These are phyloP conservation scores for Trichosphaerium sp. DNA, from an alignment of 78 protist genomes.

Conservation along the genomic window DNA sequence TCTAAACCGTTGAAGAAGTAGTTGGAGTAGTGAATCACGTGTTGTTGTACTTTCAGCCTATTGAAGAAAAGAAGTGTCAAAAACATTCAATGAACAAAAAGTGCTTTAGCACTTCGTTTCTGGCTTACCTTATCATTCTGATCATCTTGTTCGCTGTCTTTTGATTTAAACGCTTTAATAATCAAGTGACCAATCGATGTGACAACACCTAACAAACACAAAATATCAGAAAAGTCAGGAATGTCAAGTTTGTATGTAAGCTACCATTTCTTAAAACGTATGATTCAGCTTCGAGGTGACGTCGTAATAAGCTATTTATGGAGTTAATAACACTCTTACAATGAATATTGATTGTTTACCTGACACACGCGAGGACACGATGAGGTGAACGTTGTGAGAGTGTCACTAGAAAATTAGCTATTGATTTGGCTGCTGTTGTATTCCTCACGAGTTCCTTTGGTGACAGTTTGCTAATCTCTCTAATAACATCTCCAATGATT, in stretches of 20 bases:
- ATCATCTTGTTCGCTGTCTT: too few relatives aligned
- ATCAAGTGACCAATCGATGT: too few relatives aligned
- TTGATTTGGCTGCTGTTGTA: not conserved
- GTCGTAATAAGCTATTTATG: not conserved
- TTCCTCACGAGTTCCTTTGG: not conserved
- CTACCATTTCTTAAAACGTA: too few relatives aligned
- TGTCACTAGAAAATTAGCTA: not conserved
- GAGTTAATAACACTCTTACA: too few relatives aligned
- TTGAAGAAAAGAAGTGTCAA: not conserved
- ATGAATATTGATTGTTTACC: too few relatives aligned
- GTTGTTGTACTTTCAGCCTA: not conserved
- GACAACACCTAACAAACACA: not conserved
- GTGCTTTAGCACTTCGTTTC: not conserved
- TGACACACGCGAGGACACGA: not conserved
- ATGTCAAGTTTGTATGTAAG: not conserved
- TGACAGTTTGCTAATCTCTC: not conserved
- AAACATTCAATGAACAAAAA: not conserved
- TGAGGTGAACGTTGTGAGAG: not conserved
- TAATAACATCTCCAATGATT: not conserved
- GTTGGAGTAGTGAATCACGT: not conserved
- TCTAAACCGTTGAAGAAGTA: not conserved
- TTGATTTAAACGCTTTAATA: too few relatives aligned
- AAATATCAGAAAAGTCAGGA: not conserved
- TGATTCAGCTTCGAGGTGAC: constrained; percentile 1
- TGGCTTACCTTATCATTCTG: too few relatives aligned